Evolutionary conservation across 345 rosid genomes (phyloP).

Genomic region (Hibiscus syriacus): DNA sequence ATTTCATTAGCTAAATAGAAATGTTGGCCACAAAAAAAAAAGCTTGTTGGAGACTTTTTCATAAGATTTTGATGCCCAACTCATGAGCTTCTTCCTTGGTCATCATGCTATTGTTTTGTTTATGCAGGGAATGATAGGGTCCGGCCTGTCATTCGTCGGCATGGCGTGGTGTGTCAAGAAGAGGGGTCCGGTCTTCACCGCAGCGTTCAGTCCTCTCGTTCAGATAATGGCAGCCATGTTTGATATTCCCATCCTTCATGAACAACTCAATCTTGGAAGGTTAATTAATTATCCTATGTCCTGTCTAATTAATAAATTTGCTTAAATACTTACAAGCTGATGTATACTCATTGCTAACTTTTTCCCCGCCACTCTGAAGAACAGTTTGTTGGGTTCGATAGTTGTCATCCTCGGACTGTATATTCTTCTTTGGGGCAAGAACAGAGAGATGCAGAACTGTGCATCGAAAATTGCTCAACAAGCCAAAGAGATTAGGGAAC

Average conservation of each 20-base stretch:
- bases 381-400: constrained; percentile 54
- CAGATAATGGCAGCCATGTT: constrained; percentile 51
- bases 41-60: too few relatives aligned
- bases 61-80: neutral
- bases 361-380: neutral
- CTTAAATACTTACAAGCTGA: too few relatives aligned
- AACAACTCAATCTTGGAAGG: constrained; percentile 60
- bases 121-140: constrained; percentile 52
- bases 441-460: constrained; percentile 36
- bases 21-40: too few relatives aligned
- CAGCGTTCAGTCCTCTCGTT: constrained; percentile 56
- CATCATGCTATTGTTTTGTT: neutral
- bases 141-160: constrained; percentile 50
- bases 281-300: constrained; percentile 7
- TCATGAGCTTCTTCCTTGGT: too few relatives aligned
- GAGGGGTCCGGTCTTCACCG: constrained; percentile 56
- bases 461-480: constrained; percentile 28
- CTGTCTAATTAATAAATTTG: neutral
- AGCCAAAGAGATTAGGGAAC: constrained; percentile 26
- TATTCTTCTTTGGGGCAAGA: constrained; percentile 68
- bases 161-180: constrained; percentile 70
- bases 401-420: constrained; percentile 51
- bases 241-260: constrained; percentile 50
- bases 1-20: too few relatives aligned
- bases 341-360: neutral